phyloP scores from a whole-genome alignment of 148 eudicot genomes.

The Rheum nobile region DNA sequence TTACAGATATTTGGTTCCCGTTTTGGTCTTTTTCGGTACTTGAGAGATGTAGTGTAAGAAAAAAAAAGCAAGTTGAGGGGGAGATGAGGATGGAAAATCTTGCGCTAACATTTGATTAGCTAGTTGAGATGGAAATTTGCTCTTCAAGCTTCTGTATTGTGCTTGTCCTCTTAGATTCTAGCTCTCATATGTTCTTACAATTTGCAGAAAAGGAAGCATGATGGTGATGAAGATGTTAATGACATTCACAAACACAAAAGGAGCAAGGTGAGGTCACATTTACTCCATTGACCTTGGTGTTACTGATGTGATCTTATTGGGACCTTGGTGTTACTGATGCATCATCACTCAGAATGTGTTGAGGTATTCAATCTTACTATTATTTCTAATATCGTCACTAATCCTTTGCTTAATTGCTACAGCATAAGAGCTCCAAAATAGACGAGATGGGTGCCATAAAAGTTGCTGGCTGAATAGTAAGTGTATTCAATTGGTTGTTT shows the following conservation, averaged over 20 bases:
- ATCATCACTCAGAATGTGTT: not conserved
- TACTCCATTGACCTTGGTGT: not conserved
- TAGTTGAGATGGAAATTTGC: too few species aligned
- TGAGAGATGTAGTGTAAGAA: too few species aligned
- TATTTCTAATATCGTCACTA: slow-evolving; percentile 1
- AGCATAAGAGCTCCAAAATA: slow-evolving; percentile 86
- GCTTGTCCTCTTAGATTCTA: not conserved
- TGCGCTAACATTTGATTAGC: too few species aligned
- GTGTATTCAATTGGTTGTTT: slow-evolving; percentile 1
- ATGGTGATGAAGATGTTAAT: slow-evolving; percentile 62
- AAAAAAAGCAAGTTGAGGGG: too few species aligned
- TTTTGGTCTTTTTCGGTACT: not conserved
- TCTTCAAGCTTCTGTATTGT: not conserved
- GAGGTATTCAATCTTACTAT: not conserved
- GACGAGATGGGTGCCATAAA: slow-evolving; percentile 80
- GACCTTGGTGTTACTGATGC: not conserved
- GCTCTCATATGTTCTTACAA: slow-evolving; percentile 7
- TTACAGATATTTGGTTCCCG: not conserved
- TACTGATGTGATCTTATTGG: not conserved
- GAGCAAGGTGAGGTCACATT: slow-evolving; percentile 57
- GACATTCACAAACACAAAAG: slow-evolving; percentile 79
- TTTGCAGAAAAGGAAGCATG: slow-evolving; percentile 94
- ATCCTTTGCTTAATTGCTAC: slow-evolving; percentile 25
- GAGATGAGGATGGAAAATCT: not conserved
- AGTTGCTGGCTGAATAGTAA: slow-evolving; percentile 58